phyloP scores from a whole-genome alignment of 495 filamentous ascomycete genomes.

The Talaromyces trachyspermus region DNA sequence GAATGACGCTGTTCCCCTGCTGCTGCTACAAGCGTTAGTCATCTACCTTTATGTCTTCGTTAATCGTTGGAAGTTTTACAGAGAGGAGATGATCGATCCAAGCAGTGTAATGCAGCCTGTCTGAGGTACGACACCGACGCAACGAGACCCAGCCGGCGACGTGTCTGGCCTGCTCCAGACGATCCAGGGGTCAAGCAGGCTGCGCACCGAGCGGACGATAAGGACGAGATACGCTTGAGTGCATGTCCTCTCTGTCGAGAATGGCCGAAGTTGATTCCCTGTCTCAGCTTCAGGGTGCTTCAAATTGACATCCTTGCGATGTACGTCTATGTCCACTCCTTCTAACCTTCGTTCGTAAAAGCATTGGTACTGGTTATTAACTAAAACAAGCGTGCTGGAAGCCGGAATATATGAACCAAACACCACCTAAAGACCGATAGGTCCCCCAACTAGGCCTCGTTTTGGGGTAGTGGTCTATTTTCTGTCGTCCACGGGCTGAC shows the following conservation, averaged over 20 bases:
- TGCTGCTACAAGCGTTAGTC: not conserved
- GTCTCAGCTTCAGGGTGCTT: not conserved
- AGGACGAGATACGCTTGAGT: not conserved
- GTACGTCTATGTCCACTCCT: not conserved
- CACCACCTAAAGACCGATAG: too few species aligned
- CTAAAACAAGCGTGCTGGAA: not conserved
- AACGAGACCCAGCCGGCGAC: not conserved
- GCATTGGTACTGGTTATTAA: not conserved
- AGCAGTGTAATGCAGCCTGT: not conserved
- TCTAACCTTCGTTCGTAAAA: not conserved
- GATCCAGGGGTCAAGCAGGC: not conserved
- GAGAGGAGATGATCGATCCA: not conserved
- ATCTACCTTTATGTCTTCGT: not conserved
- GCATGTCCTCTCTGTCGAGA: not conserved
- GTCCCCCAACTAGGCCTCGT: too few species aligned
- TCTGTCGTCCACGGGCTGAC: too few species aligned
- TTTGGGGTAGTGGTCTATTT: too few species aligned
- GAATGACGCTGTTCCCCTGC: not conserved
- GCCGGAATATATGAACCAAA: too few species aligned
- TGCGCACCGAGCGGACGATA: not conserved
- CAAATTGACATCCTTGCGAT: not conserved
- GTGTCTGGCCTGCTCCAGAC: not conserved
- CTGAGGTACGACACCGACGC: not conserved
- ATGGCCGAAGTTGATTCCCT: not conserved
- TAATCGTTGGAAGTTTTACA: not conserved